Base-by-base conservation (phyloP, 73 alveolate species). In the Blepharisma japonicum region DNA sequence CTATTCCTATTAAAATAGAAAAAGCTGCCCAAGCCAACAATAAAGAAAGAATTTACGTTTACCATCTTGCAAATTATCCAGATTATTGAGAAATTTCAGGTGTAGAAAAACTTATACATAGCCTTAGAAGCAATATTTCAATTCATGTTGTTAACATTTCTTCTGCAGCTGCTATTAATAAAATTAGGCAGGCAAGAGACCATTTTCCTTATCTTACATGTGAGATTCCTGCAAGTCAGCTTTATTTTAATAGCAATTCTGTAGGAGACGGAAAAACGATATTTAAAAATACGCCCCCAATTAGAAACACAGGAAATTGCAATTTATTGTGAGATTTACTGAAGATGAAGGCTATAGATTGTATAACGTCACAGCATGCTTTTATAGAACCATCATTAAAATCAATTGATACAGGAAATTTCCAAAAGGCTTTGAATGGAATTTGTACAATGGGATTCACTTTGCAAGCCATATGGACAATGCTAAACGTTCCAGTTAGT, bases 1-100 rank as follows among this genome's bases (percentile, higher is more conserved):
- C 67, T 53, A 14, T 53, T 14, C 27, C 23, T 53, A 53, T 53
- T 20, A 53, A 53, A 53, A 11, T 20, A 53, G 23, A 11, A 53
- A 53, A 11, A 53, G 23, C 67, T 14, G 67, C 23, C 3, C 42
- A 32, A 32, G 42, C 42, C 42, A 32, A 32, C 3, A 32, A 32
- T 53, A 53, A 53, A 53, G 67, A 53, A 53, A 53, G 23, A 11
- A 11, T 0, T 53, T 53, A 53, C 4, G n/a, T 11, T 0, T 53
- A 53, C 67, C 67, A 53, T 53, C n/a, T 53, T 11, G 67, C 67
- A 53, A 53, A 53, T 53, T 53, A 53, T 53, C 23, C 67, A 53
- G 27, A 53, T 20, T 14, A 11, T 53, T 53, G 67, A 20, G 67
- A 53, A 53, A 11, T 53, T 53, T 53, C 67, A 53, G 67, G 67